phyloP scores from a whole-genome alignment of 345 rosid genomes.

The Eucalyptus curtisii region DNA sequence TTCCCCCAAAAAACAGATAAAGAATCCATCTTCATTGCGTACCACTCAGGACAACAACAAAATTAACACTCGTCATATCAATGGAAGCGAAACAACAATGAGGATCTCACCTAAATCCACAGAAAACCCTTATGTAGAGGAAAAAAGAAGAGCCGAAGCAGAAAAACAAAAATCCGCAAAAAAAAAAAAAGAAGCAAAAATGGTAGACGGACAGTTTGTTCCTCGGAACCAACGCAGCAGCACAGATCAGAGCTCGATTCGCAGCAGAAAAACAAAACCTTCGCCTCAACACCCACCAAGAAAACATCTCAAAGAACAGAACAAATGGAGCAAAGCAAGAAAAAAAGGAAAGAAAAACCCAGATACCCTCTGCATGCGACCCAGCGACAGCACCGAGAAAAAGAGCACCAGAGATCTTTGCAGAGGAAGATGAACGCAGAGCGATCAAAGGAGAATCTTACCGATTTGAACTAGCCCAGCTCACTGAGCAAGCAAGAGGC shows the following conservation, averaged over 20 bases:
- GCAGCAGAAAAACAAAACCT: neutral
- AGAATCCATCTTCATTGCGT: neutral
- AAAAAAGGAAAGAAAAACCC: neutral
- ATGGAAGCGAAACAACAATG: neutral
- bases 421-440: neutral
- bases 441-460: slow-evolving; percentile 23
- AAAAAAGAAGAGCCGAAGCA: neutral
- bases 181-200: too few relatives aligned
- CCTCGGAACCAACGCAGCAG: neutral
- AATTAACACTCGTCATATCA: neutral
- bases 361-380: neutral
- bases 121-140: neutral
- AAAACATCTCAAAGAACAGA: neutral
- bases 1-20: neutral
- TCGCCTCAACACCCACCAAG: neutral
- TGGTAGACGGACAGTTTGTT: neutral
- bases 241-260: neutral
- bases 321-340: neutral
- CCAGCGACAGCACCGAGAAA: neutral
- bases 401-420: neutral
- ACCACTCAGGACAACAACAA: neutral
- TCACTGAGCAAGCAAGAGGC: neutral
- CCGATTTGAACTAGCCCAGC: slow-evolving; percentile 4
- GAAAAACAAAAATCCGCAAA: neutral
- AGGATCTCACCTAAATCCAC: neutral